Conservation (phyloP, 345 rosid genomes). For the Gossypium arboreum region DNA sequence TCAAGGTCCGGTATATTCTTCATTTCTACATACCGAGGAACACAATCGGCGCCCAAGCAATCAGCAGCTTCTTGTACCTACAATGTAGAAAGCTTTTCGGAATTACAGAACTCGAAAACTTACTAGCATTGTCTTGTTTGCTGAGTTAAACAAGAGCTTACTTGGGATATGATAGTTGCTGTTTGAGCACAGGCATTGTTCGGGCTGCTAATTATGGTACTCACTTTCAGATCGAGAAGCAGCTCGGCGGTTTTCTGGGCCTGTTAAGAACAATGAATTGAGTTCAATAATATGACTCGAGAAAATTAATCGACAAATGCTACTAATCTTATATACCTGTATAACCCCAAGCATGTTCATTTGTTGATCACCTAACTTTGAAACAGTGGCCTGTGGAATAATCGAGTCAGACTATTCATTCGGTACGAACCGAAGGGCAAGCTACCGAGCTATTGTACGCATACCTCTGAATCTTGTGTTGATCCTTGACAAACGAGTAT, state of each 20-base stretch:
- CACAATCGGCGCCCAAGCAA: slow-evolving; percentile 79
- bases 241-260: slow-evolving; percentile 92
- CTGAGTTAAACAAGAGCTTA: slow-evolving; percentile 27
- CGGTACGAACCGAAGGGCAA: background rate
- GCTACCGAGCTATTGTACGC: slow-evolving; percentile 1
- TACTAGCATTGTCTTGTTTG: background rate
- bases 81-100: background rate
- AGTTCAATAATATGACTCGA: slow-evolving; percentile 16
- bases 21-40: slow-evolving; percentile 66
- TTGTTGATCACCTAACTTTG: slow-evolving; percentile 38
- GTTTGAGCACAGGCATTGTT: slow-evolving; percentile 53
- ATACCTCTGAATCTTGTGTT: slow-evolving; percentile 51
- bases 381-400: slow-evolving; percentile 37
- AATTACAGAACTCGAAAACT: background rate
- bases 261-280: slow-evolving; percentile 40
- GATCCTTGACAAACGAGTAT: slow-evolving; percentile 79
- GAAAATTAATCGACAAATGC: background rate
- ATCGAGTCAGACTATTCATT: background rate
- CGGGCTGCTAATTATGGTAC: slow-evolving; percentile 58
- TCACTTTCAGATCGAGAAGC: slow-evolving; percentile 74
- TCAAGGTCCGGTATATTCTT: slow-evolving; percentile 56
- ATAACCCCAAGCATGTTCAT: slow-evolving; percentile 82
- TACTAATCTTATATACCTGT: slow-evolving; percentile 50
- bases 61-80: slow-evolving; percentile 96
- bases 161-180: slow-evolving; percentile 55